Percentiles rank a stretch among this genome's conserved stretches.
Evolutionary conservation across 805 yeast species (phyloP).

Genomic region (Schwanniomyces yamadae): DNA sequence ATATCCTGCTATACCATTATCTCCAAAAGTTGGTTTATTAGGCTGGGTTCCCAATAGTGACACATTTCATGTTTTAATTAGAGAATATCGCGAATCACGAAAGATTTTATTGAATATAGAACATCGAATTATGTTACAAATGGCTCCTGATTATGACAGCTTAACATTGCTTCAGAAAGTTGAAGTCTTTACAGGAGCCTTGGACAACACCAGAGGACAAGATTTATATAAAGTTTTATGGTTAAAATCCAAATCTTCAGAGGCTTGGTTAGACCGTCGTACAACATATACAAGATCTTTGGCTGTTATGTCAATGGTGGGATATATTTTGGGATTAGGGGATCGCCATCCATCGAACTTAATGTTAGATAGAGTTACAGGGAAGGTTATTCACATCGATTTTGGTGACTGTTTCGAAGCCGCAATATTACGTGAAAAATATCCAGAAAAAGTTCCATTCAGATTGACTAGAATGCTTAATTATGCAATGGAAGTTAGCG

Average conservation of each 20-base stretch:
- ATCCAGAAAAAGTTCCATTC: constrained; percentile 98
- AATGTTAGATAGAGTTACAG: constrained; percentile 92
- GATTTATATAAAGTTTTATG: constrained; percentile 93
- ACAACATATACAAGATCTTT: constrained; percentile 93
- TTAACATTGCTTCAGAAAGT: constrained; percentile 87
- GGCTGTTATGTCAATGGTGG: constrained; percentile 99
- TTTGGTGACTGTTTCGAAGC: constrained; percentile 99
- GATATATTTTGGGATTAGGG: constrained; percentile 93
- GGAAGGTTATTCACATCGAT: constrained; percentile 95
- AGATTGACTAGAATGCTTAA: constrained; percentile 95
- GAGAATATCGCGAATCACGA: constrained; percentile 89
- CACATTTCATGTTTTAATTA: constrained; percentile 88
- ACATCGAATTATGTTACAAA: constrained; percentile 92
- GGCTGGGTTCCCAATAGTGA: constrained; percentile 99
- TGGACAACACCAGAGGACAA: constrained; percentile 94
- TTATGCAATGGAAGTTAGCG: constrained; percentile 98
- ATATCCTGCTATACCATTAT: constrained; percentile 90
- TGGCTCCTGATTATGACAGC: constrained; percentile 96
- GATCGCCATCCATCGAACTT: constrained; percentile 97
- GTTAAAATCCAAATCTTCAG: constrained; percentile 94
- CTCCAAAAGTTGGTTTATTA: constrained; percentile 93
- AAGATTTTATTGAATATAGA: constrained; percentile 88
- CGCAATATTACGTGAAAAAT: constrained; percentile 92
- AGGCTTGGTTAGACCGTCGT: constrained; percentile 96
- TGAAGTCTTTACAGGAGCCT: constrained; percentile 93